Percentiles rank a stretch among this genome's conserved stretches.
phyloP scores from a whole-genome alignment of 225 moss, liverwort and hornwort species.

The Sphagnum tenellum region DNA sequence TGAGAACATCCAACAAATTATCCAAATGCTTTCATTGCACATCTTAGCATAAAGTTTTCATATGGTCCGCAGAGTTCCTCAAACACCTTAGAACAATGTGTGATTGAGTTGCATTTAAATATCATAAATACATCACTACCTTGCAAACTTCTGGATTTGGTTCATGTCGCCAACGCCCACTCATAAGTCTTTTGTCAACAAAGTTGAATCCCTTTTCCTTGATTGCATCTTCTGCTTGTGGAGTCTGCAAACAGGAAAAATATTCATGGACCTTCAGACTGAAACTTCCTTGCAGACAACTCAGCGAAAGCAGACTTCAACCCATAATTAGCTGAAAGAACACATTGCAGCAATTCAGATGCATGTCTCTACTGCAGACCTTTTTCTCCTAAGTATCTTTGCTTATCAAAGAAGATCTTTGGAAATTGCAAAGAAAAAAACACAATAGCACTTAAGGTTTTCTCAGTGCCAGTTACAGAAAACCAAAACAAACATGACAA shows the following conservation, averaged over 20 bases:
- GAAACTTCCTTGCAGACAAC: no score
- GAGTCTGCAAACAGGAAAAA: slow-evolving; percentile 18
- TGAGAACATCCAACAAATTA: neutral
- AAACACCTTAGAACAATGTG: neutral
- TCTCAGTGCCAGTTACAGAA: no score
- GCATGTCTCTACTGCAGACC: no score
- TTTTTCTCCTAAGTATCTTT: no score
- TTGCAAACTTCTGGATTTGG: slow-evolving; percentile 45
- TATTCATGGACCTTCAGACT: no score
- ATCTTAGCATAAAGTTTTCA: neutral
- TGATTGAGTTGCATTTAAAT: neutral
- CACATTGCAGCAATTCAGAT: no score
- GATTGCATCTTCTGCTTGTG: slow-evolving; percentile 56
- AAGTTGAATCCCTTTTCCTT: slow-evolving; percentile 92
- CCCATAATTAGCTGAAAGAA: no score
- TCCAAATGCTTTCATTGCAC: slow-evolving; percentile 2
- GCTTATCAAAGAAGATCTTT: no score
- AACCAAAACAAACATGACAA: no score
- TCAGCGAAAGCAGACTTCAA: no score
- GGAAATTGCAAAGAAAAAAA: no score
- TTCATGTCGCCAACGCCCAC: slow-evolving; percentile 81
- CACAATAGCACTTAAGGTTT: no score
- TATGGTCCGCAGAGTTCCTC: neutral
- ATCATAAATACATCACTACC: slow-evolving; percentile 14
- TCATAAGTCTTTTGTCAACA: slow-evolving; percentile 84